A percentile compares a stretch with the other conserved stretches of the same genome.
Evolutionary conservation across 108 stramenopile genomes (phyloP).

Genomic region (Seminavis robusta): DNA sequence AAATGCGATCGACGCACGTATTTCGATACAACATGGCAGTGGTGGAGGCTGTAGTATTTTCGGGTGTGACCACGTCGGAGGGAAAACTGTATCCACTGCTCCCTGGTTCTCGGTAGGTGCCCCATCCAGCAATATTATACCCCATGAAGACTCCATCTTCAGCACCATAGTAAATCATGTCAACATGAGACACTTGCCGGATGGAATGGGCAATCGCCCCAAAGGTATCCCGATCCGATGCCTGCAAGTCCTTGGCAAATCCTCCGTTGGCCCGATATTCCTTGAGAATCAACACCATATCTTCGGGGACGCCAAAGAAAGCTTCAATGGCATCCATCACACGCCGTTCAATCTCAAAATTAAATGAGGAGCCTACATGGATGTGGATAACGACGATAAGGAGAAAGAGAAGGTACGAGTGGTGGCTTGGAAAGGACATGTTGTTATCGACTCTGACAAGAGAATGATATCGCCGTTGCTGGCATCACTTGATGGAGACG

Average conservation of each 20-base stretch:
- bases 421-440: too few species aligned
- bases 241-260: neutral
- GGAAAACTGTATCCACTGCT: constrained; percentile 9
- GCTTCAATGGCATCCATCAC: neutral
- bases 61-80: too few species aligned
- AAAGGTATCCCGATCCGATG: constrained; percentile 8
- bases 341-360: constrained; percentile 8
- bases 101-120: constrained; percentile 17
- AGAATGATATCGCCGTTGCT: too few species aligned
- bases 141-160: constrained; percentile 23
- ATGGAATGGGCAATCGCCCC: neutral
- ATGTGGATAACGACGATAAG: too few species aligned
- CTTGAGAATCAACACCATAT: neutral
- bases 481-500: too few species aligned
- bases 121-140: neutral
- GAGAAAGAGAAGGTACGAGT: too few species aligned
- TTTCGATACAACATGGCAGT: constrained; percentile 1
- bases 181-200: too few species aligned
- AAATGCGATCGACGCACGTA: constrained; percentile 5
- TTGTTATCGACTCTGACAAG: too few species aligned
- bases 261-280: constrained; percentile 3
- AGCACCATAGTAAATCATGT: constrained; percentile 24
- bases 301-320: neutral
- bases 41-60: too few species aligned
- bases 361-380: too few species aligned